Percentiles rank a stretch among this genome's conserved stretches.
phyloP scores from a whole-genome alignment of 1,284 basidiomycete genomes.

The Mycosarcoma maydis region DNA sequence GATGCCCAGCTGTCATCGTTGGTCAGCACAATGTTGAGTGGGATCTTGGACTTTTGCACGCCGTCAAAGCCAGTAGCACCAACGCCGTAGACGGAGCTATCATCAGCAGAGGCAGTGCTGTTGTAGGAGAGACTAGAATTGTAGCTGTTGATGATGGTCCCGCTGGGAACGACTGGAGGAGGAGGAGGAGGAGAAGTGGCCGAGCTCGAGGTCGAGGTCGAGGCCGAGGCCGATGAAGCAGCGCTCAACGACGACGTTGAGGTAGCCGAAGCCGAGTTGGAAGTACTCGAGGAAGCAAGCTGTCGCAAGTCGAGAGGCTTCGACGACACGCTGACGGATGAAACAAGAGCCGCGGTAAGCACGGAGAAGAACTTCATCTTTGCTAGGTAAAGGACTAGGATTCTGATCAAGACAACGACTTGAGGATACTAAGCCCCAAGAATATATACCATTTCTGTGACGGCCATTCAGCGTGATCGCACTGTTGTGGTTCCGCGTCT shows the following conservation, averaged over 20 bases:
- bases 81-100: constrained; percentile 37
- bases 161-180: neutral
- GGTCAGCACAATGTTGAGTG: constrained; percentile 59
- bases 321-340: constrained; percentile 9
- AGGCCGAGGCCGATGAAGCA: constrained; percentile 2
- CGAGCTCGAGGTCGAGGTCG: neutral
- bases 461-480: too few species aligned
- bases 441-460: too few species aligned
- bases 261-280: neutral
- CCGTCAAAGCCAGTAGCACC: constrained; percentile 40
- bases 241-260: constrained; percentile 8
- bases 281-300: constrained; percentile 7
- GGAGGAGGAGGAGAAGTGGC: neutral
- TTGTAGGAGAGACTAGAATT: constrained; percentile 31
- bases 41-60: constrained; percentile 36
- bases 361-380: constrained; percentile 29
- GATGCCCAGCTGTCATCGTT: constrained; percentile 54
- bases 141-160: constrained; percentile 34
- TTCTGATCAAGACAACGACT: too few species aligned
- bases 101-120: constrained; percentile 18
- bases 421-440: too few species aligned
- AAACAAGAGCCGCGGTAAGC: constrained; percentile 10
- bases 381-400: too few species aligned
- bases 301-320: constrained; percentile 27
- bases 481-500: too few species aligned